Evolutionary conservation across 306 rosid genomes (phyloP).

Genomic region (Castanea crenata): DNA sequence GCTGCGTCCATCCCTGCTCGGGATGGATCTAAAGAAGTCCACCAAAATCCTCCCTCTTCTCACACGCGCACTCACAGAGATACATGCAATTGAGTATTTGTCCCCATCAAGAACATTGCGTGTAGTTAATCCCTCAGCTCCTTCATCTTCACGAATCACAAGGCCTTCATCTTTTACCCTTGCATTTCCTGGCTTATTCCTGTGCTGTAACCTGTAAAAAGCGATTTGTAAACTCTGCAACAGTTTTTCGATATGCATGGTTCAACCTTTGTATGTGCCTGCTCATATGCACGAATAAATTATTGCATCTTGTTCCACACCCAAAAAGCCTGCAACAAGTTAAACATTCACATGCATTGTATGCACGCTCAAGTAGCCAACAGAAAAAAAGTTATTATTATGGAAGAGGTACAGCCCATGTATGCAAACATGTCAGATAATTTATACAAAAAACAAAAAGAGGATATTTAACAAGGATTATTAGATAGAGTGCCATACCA

Average conservation of each 20-base stretch:
- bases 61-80: too few relatives aligned
- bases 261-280: not conserved
- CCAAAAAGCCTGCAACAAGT: conserved; percentile 76
- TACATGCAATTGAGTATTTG: conserved; percentile 41
- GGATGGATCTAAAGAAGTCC: too few relatives aligned
- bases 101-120: conserved; percentile 68
- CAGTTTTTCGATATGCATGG: conserved; percentile 48
- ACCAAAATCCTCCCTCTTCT: too few relatives aligned
- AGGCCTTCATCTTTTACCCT: conserved; percentile 84
- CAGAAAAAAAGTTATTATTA: too few relatives aligned
- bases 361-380: too few relatives aligned
- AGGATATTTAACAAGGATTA: not conserved
- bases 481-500: conserved; percentile 44
- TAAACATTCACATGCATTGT: not conserved
- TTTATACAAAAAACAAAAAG: not conserved
- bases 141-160: conserved; percentile 23
- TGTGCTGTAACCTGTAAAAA: conserved; percentile 40
- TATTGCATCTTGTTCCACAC: conserved; percentile 74
- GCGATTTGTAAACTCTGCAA: conserved; percentile 57
- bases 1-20: too few relatives aligned
- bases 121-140: conserved; percentile 42
- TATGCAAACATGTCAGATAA: not conserved
- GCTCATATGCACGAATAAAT: conserved; percentile 41
- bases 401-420: not conserved
- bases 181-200: conserved; percentile 44